These are phyloP conservation scores for Alternaria novae-zelandiae DNA, from an alignment of 2,329 filamentous ascomycete species.

Conservation along the genomic window DNA sequence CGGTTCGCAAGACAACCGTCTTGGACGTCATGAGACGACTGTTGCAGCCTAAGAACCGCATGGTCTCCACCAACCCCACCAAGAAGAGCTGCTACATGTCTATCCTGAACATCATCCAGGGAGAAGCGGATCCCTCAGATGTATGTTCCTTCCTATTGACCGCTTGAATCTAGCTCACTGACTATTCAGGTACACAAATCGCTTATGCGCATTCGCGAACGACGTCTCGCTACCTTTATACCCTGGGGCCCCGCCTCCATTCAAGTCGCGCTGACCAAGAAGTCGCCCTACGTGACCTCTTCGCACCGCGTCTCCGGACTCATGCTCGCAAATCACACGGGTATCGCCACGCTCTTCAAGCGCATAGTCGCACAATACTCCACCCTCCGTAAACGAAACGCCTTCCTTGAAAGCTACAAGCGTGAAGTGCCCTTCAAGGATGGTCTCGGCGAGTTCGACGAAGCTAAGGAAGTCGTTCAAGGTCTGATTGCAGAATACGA, in stretches of 20 bases:
- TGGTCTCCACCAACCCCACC: constrained; percentile 94
- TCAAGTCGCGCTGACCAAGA: constrained; percentile 94
- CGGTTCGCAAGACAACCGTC: constrained; percentile 96
- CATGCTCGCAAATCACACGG: constrained; percentile 98
- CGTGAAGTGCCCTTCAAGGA: constrained; percentile 93
- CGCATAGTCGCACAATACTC: constrained; percentile 92
- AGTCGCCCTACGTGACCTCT: constrained; percentile 93
- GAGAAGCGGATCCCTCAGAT: constrained; percentile 96
- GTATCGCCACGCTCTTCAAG: constrained; percentile 95
- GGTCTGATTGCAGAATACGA: constrained; percentile 95
- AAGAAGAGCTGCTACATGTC: constrained; percentile 99
- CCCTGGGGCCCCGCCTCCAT: constrained; percentile 98
- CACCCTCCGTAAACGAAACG: constrained; percentile 92
- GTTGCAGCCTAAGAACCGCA: constrained; percentile 97
- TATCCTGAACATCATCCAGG: constrained; percentile 98
- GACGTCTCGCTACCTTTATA: constrained; percentile 92
- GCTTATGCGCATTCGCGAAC: constrained; percentile 90
- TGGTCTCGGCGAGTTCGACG: constrained; percentile 92
- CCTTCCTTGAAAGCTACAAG: constrained; percentile 95
- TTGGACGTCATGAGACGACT: constrained; percentile 96
- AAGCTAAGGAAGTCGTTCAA: constrained; percentile 87
- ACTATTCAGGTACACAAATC: constrained; percentile 82
- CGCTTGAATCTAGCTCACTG: constrained; percentile 1
- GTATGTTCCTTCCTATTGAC: constrained; percentile 50
- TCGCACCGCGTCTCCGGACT: constrained; percentile 93